Percentiles rank a stretch among this genome's conserved stretches.
Conservation (phyloP, 1,284 basidiomycete species). For the Lentinula novae-zelandiae region DNA sequence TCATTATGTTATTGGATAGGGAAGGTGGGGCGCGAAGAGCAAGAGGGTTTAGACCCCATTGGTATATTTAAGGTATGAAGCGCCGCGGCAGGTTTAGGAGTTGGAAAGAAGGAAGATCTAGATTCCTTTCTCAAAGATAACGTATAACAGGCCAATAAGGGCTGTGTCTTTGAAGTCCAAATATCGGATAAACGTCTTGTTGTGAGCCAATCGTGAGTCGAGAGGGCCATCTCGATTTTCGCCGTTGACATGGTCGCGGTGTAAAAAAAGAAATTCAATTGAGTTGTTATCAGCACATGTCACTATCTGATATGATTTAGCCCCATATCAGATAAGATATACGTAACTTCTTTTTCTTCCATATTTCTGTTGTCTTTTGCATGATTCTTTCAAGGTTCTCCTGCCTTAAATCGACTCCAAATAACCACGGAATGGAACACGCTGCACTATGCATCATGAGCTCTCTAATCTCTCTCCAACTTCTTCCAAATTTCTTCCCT, state of each 20-base stretch:
- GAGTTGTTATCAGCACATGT: neutral
- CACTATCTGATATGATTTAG: neutral
- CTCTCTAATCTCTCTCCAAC: neutral
- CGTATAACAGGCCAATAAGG: neutral
- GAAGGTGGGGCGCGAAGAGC: neutral
- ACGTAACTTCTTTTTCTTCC: neutral
- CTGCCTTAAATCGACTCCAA: neutral
- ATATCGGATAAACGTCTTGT: neutral
- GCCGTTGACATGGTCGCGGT: neutral
- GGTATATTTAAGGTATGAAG: neutral
- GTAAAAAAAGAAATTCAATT: neutral
- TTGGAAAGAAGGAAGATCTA: neutral
- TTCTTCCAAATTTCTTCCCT: neutral
- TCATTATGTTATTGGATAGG: conserved; percentile 34
- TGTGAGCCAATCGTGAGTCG: neutral
- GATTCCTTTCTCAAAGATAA: neutral
- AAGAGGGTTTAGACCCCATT: neutral
- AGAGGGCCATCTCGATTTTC: neutral
- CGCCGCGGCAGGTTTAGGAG: neutral
- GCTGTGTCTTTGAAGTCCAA: neutral
- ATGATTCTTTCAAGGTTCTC: neutral
- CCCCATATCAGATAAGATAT: conserved; percentile 1
- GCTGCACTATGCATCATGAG: neutral
- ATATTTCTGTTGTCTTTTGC: neutral
- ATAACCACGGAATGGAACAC: neutral